These are phyloP conservation scores for Erysimum cheiranthoides DNA, from an alignment of 345 rosid species.

Conservation along the genomic window DNA sequence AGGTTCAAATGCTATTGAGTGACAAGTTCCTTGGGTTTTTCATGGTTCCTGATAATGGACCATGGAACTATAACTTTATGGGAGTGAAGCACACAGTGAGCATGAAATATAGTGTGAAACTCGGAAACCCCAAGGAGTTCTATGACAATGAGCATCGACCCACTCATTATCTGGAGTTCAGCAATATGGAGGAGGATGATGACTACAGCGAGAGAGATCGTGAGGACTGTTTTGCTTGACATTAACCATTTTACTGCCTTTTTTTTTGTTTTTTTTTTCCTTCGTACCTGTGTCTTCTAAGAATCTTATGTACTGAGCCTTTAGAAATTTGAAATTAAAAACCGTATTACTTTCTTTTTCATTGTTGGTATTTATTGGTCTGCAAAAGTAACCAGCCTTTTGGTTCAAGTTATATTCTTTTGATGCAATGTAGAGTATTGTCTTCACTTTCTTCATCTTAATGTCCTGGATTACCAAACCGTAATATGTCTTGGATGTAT, in stretches of 20 bases:
- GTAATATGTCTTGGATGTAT: not conserved
- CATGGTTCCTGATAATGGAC: slow-evolving; percentile 83
- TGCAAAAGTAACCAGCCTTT: not conserved
- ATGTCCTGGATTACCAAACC: not conserved
- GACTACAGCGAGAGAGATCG: slow-evolving; percentile 71
- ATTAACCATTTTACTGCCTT: not conserved
- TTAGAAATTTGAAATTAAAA: not conserved
- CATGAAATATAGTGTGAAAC: slow-evolving; percentile 86
- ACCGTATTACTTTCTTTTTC: not conserved
- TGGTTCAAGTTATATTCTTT: not conserved
- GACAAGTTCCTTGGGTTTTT: slow-evolving; percentile 90
- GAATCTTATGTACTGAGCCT: not conserved
- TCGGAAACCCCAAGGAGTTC: slow-evolving; percentile 79
- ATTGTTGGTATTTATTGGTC: not conserved
- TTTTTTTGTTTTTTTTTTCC: not conserved
- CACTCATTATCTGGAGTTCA: slow-evolving; percentile 86
- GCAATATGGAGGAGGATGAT: slow-evolving; percentile 76
- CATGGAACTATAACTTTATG: slow-evolving; percentile 95
- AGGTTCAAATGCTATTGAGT: slow-evolving; percentile 93
- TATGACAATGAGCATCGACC: slow-evolving; percentile 87
- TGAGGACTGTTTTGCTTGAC: slow-evolving; percentile 72
- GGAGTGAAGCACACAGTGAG: slow-evolving; percentile 85
- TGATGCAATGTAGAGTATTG: not conserved
- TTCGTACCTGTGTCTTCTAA: not conserved
- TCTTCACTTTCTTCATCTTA: not conserved